Evolutionary conservation across 495 filamentous ascomycete genomes (phyloP).

Genomic region (Tuber melanosporum): DNA sequence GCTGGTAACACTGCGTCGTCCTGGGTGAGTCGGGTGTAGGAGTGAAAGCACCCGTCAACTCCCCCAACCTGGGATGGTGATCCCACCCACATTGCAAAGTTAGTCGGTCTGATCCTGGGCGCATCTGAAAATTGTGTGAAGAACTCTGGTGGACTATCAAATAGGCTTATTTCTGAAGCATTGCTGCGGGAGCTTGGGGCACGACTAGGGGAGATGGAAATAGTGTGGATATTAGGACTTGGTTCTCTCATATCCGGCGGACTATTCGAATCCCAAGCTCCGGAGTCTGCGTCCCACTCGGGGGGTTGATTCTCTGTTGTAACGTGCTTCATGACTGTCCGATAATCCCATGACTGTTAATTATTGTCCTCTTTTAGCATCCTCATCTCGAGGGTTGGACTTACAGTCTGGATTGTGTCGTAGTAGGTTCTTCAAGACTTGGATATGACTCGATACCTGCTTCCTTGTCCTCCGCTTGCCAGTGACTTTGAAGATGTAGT

Average conservation of each 20-base stretch:
- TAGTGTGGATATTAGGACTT: slow-evolving; percentile 15
- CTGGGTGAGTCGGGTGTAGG: slow-evolving; percentile 36
- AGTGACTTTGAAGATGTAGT: slow-evolving; percentile 67
- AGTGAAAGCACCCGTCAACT: slow-evolving; percentile 36
- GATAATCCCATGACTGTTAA: slow-evolving; percentile 7
- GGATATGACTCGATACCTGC: slow-evolving; percentile 93
- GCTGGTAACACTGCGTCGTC: slow-evolving; percentile 17
- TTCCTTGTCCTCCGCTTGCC: slow-evolving; percentile 65
- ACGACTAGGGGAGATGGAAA: slow-evolving; percentile 5
- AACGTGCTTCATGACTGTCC: slow-evolving; percentile 39
- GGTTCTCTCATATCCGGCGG: slow-evolving; percentile 15
- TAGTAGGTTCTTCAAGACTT: slow-evolving; percentile 84
- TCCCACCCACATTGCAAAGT: slow-evolving; percentile 38
- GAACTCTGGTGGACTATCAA: slow-evolving; percentile 19
- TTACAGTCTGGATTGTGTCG: slow-evolving; percentile 53
- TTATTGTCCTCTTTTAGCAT: not conserved
- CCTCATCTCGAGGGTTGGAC: slow-evolving; percentile 29
- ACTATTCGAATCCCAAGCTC: slow-evolving; percentile 23
- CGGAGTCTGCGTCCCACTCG: slow-evolving; percentile 29
- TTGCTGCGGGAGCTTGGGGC: slow-evolving; percentile 4
- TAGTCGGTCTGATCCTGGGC: slow-evolving; percentile 24
- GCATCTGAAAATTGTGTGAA: slow-evolving; percentile 24
- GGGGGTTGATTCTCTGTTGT: slow-evolving; percentile 36
- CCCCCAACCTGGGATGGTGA: slow-evolving; percentile 25
- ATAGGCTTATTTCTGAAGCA: slow-evolving; percentile 15